Evolutionary conservation across 2,329 filamentous ascomycete genomes (phyloP).

Genomic region (Cadophora malorum): DNA sequence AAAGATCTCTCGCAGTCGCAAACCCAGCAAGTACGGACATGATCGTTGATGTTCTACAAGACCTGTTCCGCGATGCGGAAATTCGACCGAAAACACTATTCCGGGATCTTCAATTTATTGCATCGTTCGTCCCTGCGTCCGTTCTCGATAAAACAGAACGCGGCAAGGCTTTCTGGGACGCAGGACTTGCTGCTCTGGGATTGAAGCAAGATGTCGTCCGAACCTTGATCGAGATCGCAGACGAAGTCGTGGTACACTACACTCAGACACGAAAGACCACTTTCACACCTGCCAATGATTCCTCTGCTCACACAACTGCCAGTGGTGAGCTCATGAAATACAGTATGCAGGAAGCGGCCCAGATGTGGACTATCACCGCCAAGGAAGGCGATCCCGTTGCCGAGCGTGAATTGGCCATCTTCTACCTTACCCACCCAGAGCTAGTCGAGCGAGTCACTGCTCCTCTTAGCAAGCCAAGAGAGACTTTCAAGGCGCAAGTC

Average conservation of each 20-base stretch:
- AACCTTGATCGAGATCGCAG: slow-evolving; percentile 69
- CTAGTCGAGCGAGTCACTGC: slow-evolving; percentile 80
- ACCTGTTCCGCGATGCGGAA: slow-evolving; percentile 69
- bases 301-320: slow-evolving; percentile 44
- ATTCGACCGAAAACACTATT: slow-evolving; percentile 82
- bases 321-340: slow-evolving; percentile 61
- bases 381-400: slow-evolving; percentile 89
- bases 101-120: slow-evolving; percentile 79
- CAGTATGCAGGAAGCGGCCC: slow-evolving; percentile 79
- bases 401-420: slow-evolving; percentile 89
- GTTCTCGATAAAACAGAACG: slow-evolving; percentile 67
- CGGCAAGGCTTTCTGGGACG: slow-evolving; percentile 81
- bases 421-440: slow-evolving; percentile 92
- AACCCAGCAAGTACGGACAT: slow-evolving; percentile 50
- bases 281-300: slow-evolving; percentile 26
- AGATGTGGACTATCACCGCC: slow-evolving; percentile 91
- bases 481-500: slow-evolving; percentile 89
- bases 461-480: slow-evolving; percentile 81
- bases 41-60: slow-evolving; percentile 70
- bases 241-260: slow-evolving; percentile 72
- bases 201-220: slow-evolving; percentile 84
- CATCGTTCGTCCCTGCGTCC: slow-evolving; percentile 66
- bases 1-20: slow-evolving; percentile 71
- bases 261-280: slow-evolving; percentile 63
- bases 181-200: slow-evolving; percentile 84